A percentile compares a stretch with the other conserved stretches of the same genome.
These are phyloP conservation scores for Catharanthus roseus DNA, from an alignment of 257 asterid species.

Conservation along the genomic window DNA sequence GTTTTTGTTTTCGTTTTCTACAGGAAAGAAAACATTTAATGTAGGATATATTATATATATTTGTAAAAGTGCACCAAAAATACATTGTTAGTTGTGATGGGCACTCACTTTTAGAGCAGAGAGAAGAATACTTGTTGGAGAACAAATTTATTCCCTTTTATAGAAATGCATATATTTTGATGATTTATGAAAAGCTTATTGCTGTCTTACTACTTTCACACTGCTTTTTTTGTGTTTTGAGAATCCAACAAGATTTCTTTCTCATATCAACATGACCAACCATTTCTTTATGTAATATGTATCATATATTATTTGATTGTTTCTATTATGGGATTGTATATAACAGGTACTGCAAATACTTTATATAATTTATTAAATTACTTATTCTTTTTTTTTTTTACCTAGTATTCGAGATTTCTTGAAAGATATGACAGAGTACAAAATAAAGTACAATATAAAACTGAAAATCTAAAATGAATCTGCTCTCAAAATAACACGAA, in stretches of 20 bases:
- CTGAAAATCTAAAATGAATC: too few relatives aligned
- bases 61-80: constrained; percentile 31
- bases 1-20: constrained; percentile 14
- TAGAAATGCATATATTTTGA: constrained; percentile 27
- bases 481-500: too few relatives aligned
- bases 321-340: constrained; percentile 3
- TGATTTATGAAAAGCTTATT: constrained; percentile 15
- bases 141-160: constrained; percentile 26
- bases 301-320: too few relatives aligned
- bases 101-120: constrained; percentile 26
- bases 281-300: not conserved
- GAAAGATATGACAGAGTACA: too few relatives aligned
- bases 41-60: too few relatives aligned
- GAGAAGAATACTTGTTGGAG: constrained; percentile 18
- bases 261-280: not conserved
- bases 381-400: too few relatives aligned
- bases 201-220: constrained; percentile 18
- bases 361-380: too few relatives aligned
- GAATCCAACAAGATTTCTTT: constrained; percentile 13
- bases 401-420: too few relatives aligned
- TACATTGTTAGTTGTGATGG: constrained; percentile 23
- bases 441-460: too few relatives aligned
- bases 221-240: constrained; percentile 26
- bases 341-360: too few relatives aligned
- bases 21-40: constrained; percentile 23